phyloP scores from a whole-genome alignment of 2,329 filamentous ascomycete genomes.

The Fusarium chuoi region DNA sequence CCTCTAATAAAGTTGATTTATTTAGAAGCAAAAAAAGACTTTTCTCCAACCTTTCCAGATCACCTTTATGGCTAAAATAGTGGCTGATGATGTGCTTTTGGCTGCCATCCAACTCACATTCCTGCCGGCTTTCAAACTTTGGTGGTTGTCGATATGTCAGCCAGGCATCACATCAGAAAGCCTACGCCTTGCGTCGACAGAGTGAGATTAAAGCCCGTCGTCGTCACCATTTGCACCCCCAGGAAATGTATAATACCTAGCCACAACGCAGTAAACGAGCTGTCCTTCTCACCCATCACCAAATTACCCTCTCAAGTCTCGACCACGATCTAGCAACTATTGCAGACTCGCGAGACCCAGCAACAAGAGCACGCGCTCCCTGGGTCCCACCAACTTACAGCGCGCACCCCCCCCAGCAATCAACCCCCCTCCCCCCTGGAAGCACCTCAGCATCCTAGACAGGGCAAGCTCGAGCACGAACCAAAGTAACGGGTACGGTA shows the following conservation, averaged over 20 bases:
- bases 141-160: neutral
- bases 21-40: slow-evolving; percentile 5
- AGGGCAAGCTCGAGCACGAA: slow-evolving; percentile 32
- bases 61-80: slow-evolving; percentile 7
- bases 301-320: slow-evolving; percentile 29
- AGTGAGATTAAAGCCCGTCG: neutral
- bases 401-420: slow-evolving; percentile 18
- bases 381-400: slow-evolving; percentile 9
- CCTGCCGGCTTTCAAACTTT: neutral
- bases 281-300: slow-evolving; percentile 22
- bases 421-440: slow-evolving; percentile 34
- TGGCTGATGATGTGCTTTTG: slow-evolving; percentile 25
- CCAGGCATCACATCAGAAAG: neutral
- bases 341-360: slow-evolving; percentile 33
- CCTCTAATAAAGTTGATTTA: neutral
- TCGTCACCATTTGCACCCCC: neutral
- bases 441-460: slow-evolving; percentile 34
- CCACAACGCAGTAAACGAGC: neutral
- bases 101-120: slow-evolving; percentile 13
- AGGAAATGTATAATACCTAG: neutral
- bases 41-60: slow-evolving; percentile 22
- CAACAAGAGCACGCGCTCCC: slow-evolving; percentile 28
- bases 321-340: slow-evolving; percentile 33
- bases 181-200: neutral
- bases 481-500: slow-evolving; percentile 40